Conservation (phyloP, 345 rosid species). For the Melaleuca alternifolia region DNA sequence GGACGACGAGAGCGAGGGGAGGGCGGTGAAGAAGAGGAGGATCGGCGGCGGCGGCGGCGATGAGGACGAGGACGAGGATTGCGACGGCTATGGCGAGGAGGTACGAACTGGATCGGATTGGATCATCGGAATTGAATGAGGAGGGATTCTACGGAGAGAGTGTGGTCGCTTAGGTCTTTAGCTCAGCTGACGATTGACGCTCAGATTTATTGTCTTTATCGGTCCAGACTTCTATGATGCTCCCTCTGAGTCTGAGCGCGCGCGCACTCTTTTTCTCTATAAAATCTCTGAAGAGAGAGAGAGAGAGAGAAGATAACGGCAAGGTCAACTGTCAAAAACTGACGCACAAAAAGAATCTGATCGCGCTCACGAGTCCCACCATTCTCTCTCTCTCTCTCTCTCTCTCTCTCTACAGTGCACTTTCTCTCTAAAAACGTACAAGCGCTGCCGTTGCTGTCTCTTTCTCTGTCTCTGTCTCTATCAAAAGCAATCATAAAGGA, state of each 20-base stretch:
- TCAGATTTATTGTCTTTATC: neutral
- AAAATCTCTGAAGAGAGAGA: conserved; percentile 2
- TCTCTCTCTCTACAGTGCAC: neutral
- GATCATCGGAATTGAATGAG: neutral
- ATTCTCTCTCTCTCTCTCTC: conserved; percentile 30
- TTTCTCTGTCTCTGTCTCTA: conserved; percentile 20
- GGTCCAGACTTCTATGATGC: conserved; percentile 16
- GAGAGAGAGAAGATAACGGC: conserved; percentile 40
- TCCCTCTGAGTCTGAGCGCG: neutral
- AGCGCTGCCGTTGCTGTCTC: conserved; percentile 40
- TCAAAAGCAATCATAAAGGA: conserved; percentile 8
- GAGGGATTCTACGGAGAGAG: neutral
- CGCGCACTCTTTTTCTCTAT: conserved; percentile 4
- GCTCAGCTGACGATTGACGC: conserved; percentile 6
- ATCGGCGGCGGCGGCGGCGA: conserved; percentile 22
- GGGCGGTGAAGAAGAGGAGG: conserved; percentile 34
- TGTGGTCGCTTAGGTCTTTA: neutral
- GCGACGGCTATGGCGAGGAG: conserved; percentile 14
- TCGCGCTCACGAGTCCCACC: conserved; percentile 43
- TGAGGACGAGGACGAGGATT: conserved; percentile 17
- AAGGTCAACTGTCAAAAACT: conserved; percentile 87
- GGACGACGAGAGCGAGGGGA: conserved; percentile 20
- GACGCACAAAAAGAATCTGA: conserved; percentile 68
- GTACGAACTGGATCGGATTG: conserved; percentile 9
- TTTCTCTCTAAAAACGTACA: conserved; percentile 13